Conservation (phyloP, 352 stramenopile genomes). For the Globisporangium takayamanum region DNA sequence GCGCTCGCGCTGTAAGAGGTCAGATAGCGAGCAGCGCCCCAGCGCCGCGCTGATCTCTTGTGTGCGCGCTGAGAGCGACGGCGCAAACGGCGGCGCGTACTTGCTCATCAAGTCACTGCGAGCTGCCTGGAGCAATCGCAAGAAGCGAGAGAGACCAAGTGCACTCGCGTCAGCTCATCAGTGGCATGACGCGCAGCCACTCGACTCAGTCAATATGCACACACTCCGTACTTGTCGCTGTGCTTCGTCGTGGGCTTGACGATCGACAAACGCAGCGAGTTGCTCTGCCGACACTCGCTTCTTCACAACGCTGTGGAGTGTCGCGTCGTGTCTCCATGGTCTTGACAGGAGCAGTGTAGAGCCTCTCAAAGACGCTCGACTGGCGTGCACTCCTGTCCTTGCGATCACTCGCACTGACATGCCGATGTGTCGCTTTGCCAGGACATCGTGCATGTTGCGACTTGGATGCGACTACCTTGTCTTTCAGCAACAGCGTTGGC, state of each 20-base stretch:
- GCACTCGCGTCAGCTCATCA: not conserved
- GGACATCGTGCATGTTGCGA: not conserved
- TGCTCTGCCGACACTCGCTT: constrained; percentile 1
- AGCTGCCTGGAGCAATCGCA: constrained; percentile 6
- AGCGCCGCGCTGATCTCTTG: constrained; percentile 21
- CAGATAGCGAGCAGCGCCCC: constrained; percentile 6
- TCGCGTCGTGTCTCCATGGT: not conserved
- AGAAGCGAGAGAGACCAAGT: not conserved
- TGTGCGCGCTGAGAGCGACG: constrained; percentile 21
- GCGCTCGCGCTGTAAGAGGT: constrained; percentile 11
- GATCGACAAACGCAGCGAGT: constrained; percentile 21
- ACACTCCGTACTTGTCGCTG: constrained; percentile 2
- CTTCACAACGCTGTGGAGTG: not conserved
- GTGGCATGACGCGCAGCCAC: not conserved
- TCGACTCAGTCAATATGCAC: too few relatives aligned
- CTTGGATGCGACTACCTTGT: not conserved
- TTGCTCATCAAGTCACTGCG: constrained; percentile 9
- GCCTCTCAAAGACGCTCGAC: constrained; percentile 22
- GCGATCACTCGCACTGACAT: not conserved
- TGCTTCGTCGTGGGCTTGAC: constrained; percentile 10
- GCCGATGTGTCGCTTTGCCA: not conserved
- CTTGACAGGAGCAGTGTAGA: constrained; percentile 11
- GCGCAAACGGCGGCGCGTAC: constrained; percentile 17
- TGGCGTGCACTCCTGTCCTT: not conserved
- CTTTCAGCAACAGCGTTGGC: too few relatives aligned